Evolutionary conservation across 768 basidiomycete genomes (phyloP).

Genomic region (Mycena leptocephala): DNA sequence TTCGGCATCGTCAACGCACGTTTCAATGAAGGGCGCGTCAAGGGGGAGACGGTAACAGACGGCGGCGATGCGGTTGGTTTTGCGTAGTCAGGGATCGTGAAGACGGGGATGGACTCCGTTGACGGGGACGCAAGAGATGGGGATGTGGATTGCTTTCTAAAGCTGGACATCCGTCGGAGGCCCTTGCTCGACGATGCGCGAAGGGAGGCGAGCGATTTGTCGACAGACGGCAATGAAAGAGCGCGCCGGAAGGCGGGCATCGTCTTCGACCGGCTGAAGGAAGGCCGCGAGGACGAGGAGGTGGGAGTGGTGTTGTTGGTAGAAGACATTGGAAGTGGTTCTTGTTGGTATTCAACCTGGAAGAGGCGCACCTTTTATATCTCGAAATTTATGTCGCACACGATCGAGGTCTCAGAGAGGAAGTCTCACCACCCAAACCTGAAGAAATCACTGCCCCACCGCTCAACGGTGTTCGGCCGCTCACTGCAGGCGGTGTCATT

Average conservation of each 20-base stretch:
- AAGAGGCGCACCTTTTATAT: slow-evolving; percentile 16
- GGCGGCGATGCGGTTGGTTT: background rate
- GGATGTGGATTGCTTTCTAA: background rate
- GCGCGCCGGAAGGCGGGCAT: slow-evolving; percentile 21
- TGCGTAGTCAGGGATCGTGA: slow-evolving; percentile 19
- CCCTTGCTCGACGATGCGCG: slow-evolving; percentile 12
- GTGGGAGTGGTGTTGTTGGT: background rate
- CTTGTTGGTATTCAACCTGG: background rate
- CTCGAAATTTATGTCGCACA: slow-evolving; percentile 9
- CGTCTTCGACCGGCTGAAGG: slow-evolving; percentile 12
- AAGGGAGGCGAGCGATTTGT: slow-evolving; percentile 7
- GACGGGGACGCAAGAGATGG: background rate
- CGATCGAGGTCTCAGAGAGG: slow-evolving; percentile 19
- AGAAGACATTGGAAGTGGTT: too few relatives aligned
- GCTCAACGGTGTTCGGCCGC: background rate
- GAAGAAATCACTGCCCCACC: background rate
- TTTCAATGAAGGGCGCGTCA: slow-evolving; percentile 7
- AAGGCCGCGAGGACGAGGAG: background rate
- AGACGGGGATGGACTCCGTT: slow-evolving; percentile 17
- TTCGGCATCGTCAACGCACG: slow-evolving; percentile 22
- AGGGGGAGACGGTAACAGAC: background rate
- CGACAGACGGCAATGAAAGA: background rate
- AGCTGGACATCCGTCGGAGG: slow-evolving; percentile 12
- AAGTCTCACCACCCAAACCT: background rate
- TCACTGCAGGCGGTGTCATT: background rate